Evolutionary conservation across 73 alveolate genomes (phyloP), one percentile per base, ranked within the genome.

Genomic region (Tetrahymena elliotti): DNA sequence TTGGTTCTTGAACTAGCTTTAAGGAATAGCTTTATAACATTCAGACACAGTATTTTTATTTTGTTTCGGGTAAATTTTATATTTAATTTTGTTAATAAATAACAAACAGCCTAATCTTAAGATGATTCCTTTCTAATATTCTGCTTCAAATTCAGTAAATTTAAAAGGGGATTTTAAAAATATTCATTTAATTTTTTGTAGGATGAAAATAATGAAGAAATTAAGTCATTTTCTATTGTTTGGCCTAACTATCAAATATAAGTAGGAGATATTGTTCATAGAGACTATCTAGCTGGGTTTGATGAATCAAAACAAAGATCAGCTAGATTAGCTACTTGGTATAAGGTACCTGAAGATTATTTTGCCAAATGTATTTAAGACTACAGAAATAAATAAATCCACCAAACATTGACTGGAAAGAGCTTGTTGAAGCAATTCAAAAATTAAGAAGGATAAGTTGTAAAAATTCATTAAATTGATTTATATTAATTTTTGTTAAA

Each of bases 1-100:
- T 35, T 98, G 99, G 99, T 98, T 98, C 96, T 82, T 98, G 16
- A 98, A 95, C 96, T 99, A 98, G 93, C 99, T 98, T 95, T 97
- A 98, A 20, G 99, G 99, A 33, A 94, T 98, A 12, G 96, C 99
- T 15, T 97, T 98, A 36, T 88, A 83, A 38, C 99, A 98, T 95
- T 97, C 99, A 93, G 99, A 98, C 96, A 84, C 92, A 33, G 84
- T 54, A 54, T 41, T 6, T 41, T 41, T 41, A 41, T 4, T 41
- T 41, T 41, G 16, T 12, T 41, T 41, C 9, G 16, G 1, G 1
- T 41, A 12, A 38, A 7, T 38, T 38, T 10, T 7, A 7, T 38
- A 38, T 38, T 38, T 38, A 7, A 7, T 38, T 38, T 38, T 38
- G 5, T 10, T 38, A 38, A 38, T 7, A 41, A 2, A 41, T 12